Base-by-base conservation (phyloP, 257 asterid species). In the Sherardia arvensis region DNA sequence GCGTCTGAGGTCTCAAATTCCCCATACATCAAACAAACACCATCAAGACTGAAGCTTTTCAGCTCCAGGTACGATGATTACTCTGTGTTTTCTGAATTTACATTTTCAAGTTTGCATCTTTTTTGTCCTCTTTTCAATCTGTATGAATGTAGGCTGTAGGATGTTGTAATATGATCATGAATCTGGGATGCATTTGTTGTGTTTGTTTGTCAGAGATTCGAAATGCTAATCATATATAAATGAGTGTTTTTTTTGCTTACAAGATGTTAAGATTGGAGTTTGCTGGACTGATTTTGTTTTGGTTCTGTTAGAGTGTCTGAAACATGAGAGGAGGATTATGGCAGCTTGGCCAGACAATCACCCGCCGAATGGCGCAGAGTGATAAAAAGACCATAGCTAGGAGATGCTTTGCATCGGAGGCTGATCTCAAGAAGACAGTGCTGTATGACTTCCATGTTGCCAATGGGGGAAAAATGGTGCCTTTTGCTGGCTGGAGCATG, bases 401-500 rank as follows among this genome's bases (percentile, higher is more conserved):
- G 22, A 79, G 97, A 67, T 84, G 87, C 83, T 86, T 85, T 65
- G 90, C 99, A 28, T 93, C 99, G 0, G 97, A 90, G 38, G 88
- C 95, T n/a, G 96, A 87, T 62, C 93, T 93, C 9, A 90, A 90
- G 81, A 93, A 93, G 84, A 93, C 99, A 3, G 99, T 64, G 64
- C 77, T 93, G 55, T 83, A 87, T 38, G 97, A 93, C 70, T 93
- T 93, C 78, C 99, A 93, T 69, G 92, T 93, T 10, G 87, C 90
- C 53, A 68, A 93, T 77, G 97, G 99, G 6, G 99, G 95, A 9
- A 93, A 93, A 78, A 87, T 93, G 97, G 99, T 93, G 72, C 99
- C 97, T 21, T 93, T 93, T 70, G 97, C 97, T 1, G 99, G 99
- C 38, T 93, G 99, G 99, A 74, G 97, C 62, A 93, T 93, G 99